Percentiles rank a stretch among this genome's conserved stretches.
phyloP scores from a whole-genome alignment of 1,284 basidiomycete species.

The Mrakiaceae sp. region DNA sequence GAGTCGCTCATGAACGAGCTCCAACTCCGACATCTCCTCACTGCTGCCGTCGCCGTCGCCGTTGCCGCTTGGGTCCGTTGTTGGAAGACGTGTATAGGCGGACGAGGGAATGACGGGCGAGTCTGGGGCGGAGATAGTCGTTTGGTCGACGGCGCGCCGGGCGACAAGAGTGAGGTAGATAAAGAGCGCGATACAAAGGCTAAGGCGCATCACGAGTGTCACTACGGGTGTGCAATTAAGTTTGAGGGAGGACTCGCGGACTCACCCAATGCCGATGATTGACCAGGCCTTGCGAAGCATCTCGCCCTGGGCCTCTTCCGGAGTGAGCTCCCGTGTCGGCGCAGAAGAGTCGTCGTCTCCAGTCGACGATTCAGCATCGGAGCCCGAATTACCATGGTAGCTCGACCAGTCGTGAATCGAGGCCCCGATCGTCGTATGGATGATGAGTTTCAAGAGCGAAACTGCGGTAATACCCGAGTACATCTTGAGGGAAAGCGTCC shows the following conservation, averaged over 20 bases:
- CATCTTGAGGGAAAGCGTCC: slow-evolving; percentile 36
- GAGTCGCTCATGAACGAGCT: background rate
- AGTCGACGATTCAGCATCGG: slow-evolving; percentile 30
- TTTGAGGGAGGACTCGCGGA: background rate
- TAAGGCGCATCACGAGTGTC: background rate
- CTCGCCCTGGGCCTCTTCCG: slow-evolving; percentile 19
- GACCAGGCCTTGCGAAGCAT: slow-evolving; percentile 25
- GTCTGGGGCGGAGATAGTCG: background rate
- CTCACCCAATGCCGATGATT: slow-evolving; percentile 27
- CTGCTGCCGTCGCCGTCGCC: background rate
- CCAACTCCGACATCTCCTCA: background rate
- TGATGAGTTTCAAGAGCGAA: slow-evolving; percentile 39
- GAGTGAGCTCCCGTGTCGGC: slow-evolving; percentile 13
- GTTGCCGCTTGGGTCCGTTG: background rate
- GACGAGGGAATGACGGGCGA: background rate
- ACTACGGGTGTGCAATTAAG: background rate
- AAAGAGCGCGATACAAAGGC: slow-evolving; percentile 38
- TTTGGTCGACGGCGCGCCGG: slow-evolving; percentile 28
- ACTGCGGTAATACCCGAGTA: slow-evolving; percentile 40
- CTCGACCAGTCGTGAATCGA: slow-evolving; percentile 32
- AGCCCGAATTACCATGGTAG: slow-evolving; percentile 21
- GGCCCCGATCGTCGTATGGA: slow-evolving; percentile 31
- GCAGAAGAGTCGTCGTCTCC: slow-evolving; percentile 24
- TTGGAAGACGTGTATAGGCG: background rate
- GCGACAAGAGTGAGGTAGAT: slow-evolving; percentile 40